These are phyloP conservation scores for Coemansia sp. DNA, from an alignment of 192 early-diverging fungal genomes.

Conservation along the genomic window DNA sequence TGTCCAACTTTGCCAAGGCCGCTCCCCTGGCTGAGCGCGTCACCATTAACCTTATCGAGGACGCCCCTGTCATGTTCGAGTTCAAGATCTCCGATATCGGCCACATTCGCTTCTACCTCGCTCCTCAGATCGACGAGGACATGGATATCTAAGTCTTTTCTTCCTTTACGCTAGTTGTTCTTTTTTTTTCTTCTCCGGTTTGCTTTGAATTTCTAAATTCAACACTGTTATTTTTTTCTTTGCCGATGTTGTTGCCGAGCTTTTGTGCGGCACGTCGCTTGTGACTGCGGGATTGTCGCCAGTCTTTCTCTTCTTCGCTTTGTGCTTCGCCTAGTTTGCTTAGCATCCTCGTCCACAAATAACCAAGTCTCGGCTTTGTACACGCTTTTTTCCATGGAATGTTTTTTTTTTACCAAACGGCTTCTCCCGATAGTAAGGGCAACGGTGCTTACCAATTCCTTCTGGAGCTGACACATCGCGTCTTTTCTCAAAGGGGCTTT, in stretches of 20 bases:
- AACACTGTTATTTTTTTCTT: neutral
- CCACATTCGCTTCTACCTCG: constrained; percentile 93
- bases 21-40: constrained; percentile 80
- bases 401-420: too few relatives aligned
- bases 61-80: constrained; percentile 92
- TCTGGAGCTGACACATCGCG: too few relatives aligned
- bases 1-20: constrained; percentile 94
- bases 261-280: too few relatives aligned
- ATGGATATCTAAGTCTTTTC: neutral
- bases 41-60: constrained; percentile 79
- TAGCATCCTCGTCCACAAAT: too few relatives aligned
- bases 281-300: too few relatives aligned
- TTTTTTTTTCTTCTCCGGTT: neutral
- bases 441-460: too few relatives aligned
- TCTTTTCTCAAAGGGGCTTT: too few relatives aligned
- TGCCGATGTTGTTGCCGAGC: neutral
- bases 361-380: too few relatives aligned
- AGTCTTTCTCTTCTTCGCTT: too few relatives aligned
- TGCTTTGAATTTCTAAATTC: neutral
- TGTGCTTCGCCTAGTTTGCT: too few relatives aligned
- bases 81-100: constrained; percentile 89
- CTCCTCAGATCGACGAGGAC: constrained; percentile 76
- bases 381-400: too few relatives aligned
- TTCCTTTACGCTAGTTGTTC: neutral
- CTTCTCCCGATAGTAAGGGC: too few relatives aligned